Percentiles rank a stretch among this genome's conserved stretches.
phyloP scores from a whole-genome alignment of 129 eudicot species.

The Smallanthus sonchifolius region DNA sequence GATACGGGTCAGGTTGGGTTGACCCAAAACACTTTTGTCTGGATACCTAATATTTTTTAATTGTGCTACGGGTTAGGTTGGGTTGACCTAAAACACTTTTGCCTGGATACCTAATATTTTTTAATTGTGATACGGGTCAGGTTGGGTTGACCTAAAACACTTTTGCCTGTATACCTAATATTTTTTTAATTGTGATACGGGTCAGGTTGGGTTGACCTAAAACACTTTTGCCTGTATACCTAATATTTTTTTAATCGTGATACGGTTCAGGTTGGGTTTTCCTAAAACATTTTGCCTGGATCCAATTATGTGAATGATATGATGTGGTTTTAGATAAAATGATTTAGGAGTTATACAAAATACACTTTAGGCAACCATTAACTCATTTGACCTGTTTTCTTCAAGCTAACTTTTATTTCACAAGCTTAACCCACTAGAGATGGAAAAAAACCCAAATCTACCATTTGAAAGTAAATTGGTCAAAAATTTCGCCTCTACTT shows the following conservation, averaged over 20 bases:
- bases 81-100: neutral
- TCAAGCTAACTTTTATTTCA: neutral
- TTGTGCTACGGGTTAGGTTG: neutral
- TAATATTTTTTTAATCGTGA: no score
- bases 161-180: no score
- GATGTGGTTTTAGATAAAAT: neutral
- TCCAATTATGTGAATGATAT: neutral
- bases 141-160: no score
- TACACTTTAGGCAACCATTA: neutral
- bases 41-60: no score
- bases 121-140: no score
- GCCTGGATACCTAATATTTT: neutral
- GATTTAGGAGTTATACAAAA: neutral
- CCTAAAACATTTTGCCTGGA: no score
- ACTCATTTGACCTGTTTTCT: neutral
- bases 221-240: no score
- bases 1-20: no score
- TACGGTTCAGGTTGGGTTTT: no score
- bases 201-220: no score
- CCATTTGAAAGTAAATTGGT: neutral
- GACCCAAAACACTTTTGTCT: no score
- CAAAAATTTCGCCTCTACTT: neutral
- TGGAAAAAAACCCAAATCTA: neutral
- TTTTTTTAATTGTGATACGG: no score
- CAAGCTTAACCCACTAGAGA: neutral